Percentiles rank a stretch among this genome's conserved stretches.
phyloP scores from a whole-genome alignment of 768 basidiomycete species.

The Myochromella boudieri region DNA sequence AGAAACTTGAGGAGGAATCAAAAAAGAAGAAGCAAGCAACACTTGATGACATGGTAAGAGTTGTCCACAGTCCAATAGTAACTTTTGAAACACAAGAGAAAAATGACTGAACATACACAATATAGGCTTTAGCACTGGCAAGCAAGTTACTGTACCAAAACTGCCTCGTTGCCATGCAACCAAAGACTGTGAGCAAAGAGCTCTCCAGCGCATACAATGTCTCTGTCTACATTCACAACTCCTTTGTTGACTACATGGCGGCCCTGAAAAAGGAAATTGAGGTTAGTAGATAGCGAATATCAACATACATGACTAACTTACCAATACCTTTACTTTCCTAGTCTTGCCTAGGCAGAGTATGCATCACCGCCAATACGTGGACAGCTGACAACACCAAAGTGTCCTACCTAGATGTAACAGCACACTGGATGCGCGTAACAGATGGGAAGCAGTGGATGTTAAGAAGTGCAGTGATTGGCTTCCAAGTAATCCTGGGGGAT shows the following conservation, averaged over 20 bases:
- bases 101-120: not conserved
- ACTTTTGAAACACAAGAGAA: conserved; percentile 4
- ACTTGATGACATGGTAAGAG: conserved; percentile 3
- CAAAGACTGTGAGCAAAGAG: conserved; percentile 4
- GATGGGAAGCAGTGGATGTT: conserved; percentile 21
- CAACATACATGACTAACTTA: too few species aligned
- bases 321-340: not conserved
- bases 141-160: conserved; percentile 10
- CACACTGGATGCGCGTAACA: conserved; percentile 23
- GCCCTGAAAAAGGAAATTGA: conserved; percentile 8
- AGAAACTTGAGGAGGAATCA: not conserved
- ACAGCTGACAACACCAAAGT: conserved; percentile 17
- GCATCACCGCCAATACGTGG: conserved; percentile 17
- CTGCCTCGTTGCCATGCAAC: conserved; percentile 11
- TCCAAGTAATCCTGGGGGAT: conserved; percentile 19
- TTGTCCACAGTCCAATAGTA: conserved; percentile 1
- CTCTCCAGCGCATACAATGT: conserved; percentile 16
- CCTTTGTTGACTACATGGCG: conserved; percentile 10
- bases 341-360: conserved; percentile 18
- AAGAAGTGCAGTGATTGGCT: conserved; percentile 19
- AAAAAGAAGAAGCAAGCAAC: not conserved
- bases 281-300: too few species aligned
- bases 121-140: conserved; percentile 8
- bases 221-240: conserved; percentile 16
- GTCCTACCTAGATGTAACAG: conserved; percentile 16